Evolutionary conservation across 2,329 filamentous ascomycete species (phyloP).

Genomic region (Penicillium sp.): DNA sequence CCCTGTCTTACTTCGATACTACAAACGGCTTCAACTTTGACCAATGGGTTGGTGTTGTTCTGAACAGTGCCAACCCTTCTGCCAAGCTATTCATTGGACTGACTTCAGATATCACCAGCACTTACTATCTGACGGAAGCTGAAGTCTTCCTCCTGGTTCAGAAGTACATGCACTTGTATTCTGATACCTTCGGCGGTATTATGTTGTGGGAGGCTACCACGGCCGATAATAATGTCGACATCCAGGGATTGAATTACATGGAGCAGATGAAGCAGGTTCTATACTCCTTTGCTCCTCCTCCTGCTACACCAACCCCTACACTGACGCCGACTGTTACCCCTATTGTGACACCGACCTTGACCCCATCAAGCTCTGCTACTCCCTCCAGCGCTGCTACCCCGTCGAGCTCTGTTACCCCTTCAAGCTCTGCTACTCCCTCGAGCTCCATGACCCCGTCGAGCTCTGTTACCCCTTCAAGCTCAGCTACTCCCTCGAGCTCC

Average conservation of each 20-base stretch:
- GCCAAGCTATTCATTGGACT: constrained; percentile 58
- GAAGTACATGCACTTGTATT: constrained; percentile 42
- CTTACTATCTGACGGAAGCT: constrained; percentile 49
- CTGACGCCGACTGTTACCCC: constrained; percentile 17
- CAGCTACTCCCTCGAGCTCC: not conserved
- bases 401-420: not conserved
- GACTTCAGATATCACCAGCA: constrained; percentile 35
- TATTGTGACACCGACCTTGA: constrained; percentile 7
- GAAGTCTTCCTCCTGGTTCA: constrained; percentile 49
- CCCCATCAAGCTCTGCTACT: not conserved
- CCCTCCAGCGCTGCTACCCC: not conserved
- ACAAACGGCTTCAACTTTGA: constrained; percentile 47
- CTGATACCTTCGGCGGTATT: constrained; percentile 54
- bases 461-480: not conserved
- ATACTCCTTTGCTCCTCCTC: constrained; percentile 22
- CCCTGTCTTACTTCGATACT: constrained; percentile 42
- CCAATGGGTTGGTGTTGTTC: constrained; percentile 45
- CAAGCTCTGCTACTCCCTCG: constrained; percentile 6
- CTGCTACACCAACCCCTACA: constrained; percentile 6
- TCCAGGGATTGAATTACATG: constrained; percentile 41
- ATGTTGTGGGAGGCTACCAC: constrained; percentile 61
- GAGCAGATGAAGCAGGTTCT: constrained; percentile 51
- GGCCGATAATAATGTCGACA: constrained; percentile 49
- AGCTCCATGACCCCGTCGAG: not conserved
- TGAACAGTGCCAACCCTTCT: constrained; percentile 38